Conservation (phyloP, 495 filamentous ascomycete genomes). For the Penicillium diatomitis region DNA sequence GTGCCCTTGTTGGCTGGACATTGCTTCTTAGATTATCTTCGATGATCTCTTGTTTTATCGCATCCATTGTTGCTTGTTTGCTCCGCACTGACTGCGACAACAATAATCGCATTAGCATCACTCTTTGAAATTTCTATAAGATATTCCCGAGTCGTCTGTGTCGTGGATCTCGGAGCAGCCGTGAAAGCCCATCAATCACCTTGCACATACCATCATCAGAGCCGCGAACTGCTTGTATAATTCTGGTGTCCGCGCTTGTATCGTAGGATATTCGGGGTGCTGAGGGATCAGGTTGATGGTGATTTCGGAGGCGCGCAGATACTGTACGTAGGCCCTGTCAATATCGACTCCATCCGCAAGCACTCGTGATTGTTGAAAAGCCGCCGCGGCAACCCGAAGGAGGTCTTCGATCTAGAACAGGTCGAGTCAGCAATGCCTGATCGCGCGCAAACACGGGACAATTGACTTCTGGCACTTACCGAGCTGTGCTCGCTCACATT, state of each 20-base stretch:
- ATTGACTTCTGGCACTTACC: constrained; percentile 21
- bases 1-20: constrained; percentile 19
- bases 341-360: constrained; percentile 41
- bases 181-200: too few species aligned
- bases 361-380: constrained; percentile 24
- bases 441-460: not conserved
- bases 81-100: constrained; percentile 29
- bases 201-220: constrained; percentile 30
- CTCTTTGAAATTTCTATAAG: not conserved
- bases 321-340: constrained; percentile 66
- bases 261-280: constrained; percentile 52
- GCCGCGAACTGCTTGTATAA: constrained; percentile 36
- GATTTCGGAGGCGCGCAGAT: constrained; percentile 70
- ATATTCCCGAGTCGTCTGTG: not conserved
- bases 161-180: too few species aligned
- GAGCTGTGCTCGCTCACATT: constrained; percentile 33
- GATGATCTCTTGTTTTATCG: constrained; percentile 36
- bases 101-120: constrained; percentile 4
- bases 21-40: constrained; percentile 33
- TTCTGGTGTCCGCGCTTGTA: constrained; percentile 21
- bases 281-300: constrained; percentile 63
- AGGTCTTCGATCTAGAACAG: constrained; percentile 25
- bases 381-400: constrained; percentile 26
- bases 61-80: constrained; percentile 39
- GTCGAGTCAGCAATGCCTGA: constrained; percentile 11